Conservation (phyloP, 2,329 filamentous ascomycete genomes). For the Clonostachys solani region DNA sequence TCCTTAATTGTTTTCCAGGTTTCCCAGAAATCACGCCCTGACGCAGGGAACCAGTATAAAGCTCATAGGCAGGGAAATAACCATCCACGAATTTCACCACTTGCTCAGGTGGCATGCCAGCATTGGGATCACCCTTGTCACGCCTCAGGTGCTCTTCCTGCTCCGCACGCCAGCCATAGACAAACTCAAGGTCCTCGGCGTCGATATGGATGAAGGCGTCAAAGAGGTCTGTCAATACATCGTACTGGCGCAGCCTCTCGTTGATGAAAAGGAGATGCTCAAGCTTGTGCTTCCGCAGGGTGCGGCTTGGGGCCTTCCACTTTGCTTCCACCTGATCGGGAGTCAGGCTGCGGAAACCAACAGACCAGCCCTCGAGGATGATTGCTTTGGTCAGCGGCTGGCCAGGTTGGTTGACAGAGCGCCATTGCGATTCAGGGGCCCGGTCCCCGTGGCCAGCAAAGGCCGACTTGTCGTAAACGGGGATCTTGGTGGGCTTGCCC, state of each 20-base stretch:
- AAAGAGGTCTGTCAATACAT: constrained; percentile 42
- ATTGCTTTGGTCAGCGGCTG: constrained; percentile 56
- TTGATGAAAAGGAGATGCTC: constrained; percentile 48
- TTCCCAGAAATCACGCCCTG: constrained; percentile 48
- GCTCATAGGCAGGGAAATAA: constrained; percentile 69
- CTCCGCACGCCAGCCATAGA: constrained; percentile 80
- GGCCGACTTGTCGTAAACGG: constrained; percentile 79
- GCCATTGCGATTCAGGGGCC: constrained; percentile 58
- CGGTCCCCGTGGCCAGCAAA: constrained; percentile 76
- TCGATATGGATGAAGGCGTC: constrained; percentile 58
- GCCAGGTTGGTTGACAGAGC: constrained; percentile 45
- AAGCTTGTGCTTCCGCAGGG: constrained; percentile 39
- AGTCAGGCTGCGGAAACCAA: constrained; percentile 69
- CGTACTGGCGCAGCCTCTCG: constrained; percentile 38
- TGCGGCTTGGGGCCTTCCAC: constrained; percentile 45
- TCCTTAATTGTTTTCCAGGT: constrained; percentile 51
- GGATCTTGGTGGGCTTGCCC: constrained; percentile 52
- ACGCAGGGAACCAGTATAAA: constrained; percentile 58
- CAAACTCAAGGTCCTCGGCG: constrained; percentile 67
- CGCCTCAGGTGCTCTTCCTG: constrained; percentile 70
- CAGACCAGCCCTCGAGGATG: constrained; percentile 87
- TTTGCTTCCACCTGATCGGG: constrained; percentile 45
- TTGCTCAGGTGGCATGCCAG: constrained; percentile 79
- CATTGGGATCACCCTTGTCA: constrained; percentile 48
- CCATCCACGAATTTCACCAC: constrained; percentile 69